phyloP scores from a whole-genome alignment of 805 yeast species.

The Millerozyma acaciae region DNA sequence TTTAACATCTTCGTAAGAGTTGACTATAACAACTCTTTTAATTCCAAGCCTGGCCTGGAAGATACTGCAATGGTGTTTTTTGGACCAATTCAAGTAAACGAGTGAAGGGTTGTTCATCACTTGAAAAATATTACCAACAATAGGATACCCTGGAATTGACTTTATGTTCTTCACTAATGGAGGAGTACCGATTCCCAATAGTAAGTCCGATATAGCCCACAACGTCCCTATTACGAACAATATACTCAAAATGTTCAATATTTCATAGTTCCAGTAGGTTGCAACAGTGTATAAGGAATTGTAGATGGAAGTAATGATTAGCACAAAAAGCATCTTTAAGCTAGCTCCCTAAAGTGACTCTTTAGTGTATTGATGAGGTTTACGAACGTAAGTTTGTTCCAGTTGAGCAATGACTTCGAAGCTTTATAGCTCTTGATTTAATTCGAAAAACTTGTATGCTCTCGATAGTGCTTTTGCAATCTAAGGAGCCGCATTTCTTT shows the following conservation, averaged over 20 bases:
- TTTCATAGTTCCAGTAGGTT: conserved; percentile 3
- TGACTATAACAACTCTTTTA: conserved; percentile 58
- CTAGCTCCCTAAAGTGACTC: no score
- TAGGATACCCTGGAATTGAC: conserved; percentile 44
- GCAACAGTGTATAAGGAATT: no score
- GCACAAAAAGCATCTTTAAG: conserved; percentile 1
- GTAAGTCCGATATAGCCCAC: conserved; percentile 9
- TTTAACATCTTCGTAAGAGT: conserved; percentile 52
- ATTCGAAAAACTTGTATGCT: no score
- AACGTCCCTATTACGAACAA: neutral
- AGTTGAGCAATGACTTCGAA: no score
- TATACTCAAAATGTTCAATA: conserved; percentile 2
- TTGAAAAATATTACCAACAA: conserved; percentile 49
- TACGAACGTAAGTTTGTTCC: no score
- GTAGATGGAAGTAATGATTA: neutral
- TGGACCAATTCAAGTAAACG: conserved; percentile 43
- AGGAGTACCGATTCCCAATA: conserved; percentile 17
- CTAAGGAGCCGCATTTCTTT: no score
- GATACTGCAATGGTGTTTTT: conserved; percentile 38
- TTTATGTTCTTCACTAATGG: conserved; percentile 34
- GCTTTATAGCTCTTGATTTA: no score
- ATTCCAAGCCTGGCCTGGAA: conserved; percentile 65
- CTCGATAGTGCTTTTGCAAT: no score
- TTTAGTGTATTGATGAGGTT: no score
- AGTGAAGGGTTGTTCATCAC: conserved; percentile 48